Conservation (phyloP, 257 asterid species). For the Gentiana macrophylla region DNA sequence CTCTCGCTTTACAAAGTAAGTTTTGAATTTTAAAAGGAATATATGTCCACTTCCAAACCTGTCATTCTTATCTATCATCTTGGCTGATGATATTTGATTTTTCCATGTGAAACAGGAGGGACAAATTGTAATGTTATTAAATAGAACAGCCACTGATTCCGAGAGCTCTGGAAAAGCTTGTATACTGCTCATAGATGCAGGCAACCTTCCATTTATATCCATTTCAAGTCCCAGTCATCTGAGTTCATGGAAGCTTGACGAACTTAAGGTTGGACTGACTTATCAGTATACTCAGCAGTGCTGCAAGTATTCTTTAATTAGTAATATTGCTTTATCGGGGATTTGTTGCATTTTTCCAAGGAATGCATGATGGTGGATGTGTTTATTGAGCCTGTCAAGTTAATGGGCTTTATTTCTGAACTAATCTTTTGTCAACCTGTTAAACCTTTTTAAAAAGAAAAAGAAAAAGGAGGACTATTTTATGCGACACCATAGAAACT, state of each 20-base stretch:
- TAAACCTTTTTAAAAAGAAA: neutral
- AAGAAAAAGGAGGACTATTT: neutral
- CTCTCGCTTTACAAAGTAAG: constrained; percentile 72
- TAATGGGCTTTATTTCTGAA: neutral
- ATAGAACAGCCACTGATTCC: constrained; percentile 39
- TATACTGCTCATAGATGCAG: constrained; percentile 65
- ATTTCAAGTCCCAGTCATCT: constrained; percentile 38
- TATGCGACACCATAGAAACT: neutral
- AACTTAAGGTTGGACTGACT: constrained; percentile 43
- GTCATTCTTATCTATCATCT: constrained; percentile 16
- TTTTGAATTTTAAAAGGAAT: constrained; percentile 1
- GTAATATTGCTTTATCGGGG: no score
- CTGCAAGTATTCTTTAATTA: no score
- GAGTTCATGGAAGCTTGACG: constrained; percentile 46
- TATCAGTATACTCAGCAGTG: neutral
- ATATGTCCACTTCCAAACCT: constrained; percentile 11
- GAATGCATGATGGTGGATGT: no score
- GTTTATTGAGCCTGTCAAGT: neutral
- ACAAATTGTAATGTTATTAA: constrained; percentile 59
- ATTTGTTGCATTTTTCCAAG: no score
- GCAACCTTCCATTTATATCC: constrained; percentile 60
- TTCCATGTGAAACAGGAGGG: constrained; percentile 55
- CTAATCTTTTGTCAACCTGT: neutral
- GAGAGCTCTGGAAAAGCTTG: constrained; percentile 73
- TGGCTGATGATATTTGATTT: constrained; percentile 13